phyloP scores from a whole-genome alignment of 352 stramenopile species.

The Thalassiosira livingstoniorum region DNA sequence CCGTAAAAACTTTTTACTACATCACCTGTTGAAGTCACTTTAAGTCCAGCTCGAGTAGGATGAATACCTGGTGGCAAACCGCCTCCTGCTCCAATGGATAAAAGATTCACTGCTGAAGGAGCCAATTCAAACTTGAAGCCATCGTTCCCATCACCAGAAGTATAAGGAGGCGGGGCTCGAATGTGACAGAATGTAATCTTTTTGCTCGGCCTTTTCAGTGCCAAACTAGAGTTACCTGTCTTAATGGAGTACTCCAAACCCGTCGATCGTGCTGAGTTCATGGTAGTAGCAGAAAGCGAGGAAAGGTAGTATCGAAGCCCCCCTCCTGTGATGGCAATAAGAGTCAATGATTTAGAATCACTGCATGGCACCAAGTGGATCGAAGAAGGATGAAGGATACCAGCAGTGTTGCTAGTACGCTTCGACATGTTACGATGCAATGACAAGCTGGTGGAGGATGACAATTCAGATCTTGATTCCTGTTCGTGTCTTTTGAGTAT shows the following conservation, averaged over 20 bases:
- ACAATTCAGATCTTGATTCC: slow-evolving; percentile 30
- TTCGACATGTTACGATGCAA: not conserved
- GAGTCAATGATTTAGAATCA: slow-evolving; percentile 87
- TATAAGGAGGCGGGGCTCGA: slow-evolving; percentile 71
- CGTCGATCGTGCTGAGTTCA: slow-evolving; percentile 50
- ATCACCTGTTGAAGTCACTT: slow-evolving; percentile 32
- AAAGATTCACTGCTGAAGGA: slow-evolving; percentile 34
- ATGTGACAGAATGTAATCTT: slow-evolving; percentile 83
- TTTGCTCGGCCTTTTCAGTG: slow-evolving; percentile 40
- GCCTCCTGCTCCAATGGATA: slow-evolving; percentile 12
- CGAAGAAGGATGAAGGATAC: slow-evolving; percentile 74
- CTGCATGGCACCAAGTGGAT: slow-evolving; percentile 72
- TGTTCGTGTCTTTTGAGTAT: slow-evolving; percentile 75
- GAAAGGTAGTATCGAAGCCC: slow-evolving; percentile 95
- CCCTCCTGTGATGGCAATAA: slow-evolving; percentile 92
- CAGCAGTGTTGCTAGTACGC: slow-evolving; percentile 21
- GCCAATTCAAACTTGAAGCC: slow-evolving; percentile 52
- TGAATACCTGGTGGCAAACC: slow-evolving; percentile 57
- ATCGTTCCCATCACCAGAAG: slow-evolving; percentile 49
- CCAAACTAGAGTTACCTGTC: slow-evolving; percentile 22
- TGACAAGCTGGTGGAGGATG: not conserved
- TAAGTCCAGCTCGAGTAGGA: not conserved
- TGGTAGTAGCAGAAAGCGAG: slow-evolving; percentile 83
- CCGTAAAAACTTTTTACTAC: slow-evolving; percentile 65
- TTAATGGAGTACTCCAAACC: slow-evolving; percentile 27